Base-by-base conservation (phyloP, 2,329 filamentous ascomycete genomes). In the Eutypa lata region DNA sequence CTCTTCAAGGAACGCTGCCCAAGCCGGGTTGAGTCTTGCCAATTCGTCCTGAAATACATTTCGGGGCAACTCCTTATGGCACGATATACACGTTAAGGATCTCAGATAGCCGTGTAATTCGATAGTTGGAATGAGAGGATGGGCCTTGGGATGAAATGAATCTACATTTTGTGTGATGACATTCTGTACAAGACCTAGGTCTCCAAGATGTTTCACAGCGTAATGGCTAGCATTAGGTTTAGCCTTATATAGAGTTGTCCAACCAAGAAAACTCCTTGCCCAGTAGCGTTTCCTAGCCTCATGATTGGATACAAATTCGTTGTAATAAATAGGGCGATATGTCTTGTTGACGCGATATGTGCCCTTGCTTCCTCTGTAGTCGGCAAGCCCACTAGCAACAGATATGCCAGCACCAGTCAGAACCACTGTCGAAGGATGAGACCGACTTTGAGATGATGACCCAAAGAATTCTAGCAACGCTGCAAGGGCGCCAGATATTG, bases 121-220 rank as follows among this genome's bases (percentile, higher is more conserved):
- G 45, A 95, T 76, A 10, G 90, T 94, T 6, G 83, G 80, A 43
- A 92, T 72, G 10, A 77, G 67, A 0, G 91, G 90, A 69, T 97
- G 92, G 1, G 91, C 88, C 54, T 74, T 74, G 2, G 81, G 77
- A 71, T 99, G 94, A 68, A 99, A 96, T 2, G 91, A 96, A 73
- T 99, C 94, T 49, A 99, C 94, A 67, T 97, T 97, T 69, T 99
- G 94, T 40, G 94, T 97, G 61, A 99, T 85, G 54, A 97, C 89
- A 50, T 77, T 83, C 53, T 80, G 82, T 42, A 97, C 76, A 48
- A 91, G 72, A 2, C 91, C 92, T 59, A 94, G 74, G 4, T 80
- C 71, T 2, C 84, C 89, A 35, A 97, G 75, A 57, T 87, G 80
- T 49, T 82, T 79, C 52, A 97, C 82, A 2, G 92, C 91, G 67